Conservation (phyloP, 208 protist species). For the Spongospora subterranea region DNA sequence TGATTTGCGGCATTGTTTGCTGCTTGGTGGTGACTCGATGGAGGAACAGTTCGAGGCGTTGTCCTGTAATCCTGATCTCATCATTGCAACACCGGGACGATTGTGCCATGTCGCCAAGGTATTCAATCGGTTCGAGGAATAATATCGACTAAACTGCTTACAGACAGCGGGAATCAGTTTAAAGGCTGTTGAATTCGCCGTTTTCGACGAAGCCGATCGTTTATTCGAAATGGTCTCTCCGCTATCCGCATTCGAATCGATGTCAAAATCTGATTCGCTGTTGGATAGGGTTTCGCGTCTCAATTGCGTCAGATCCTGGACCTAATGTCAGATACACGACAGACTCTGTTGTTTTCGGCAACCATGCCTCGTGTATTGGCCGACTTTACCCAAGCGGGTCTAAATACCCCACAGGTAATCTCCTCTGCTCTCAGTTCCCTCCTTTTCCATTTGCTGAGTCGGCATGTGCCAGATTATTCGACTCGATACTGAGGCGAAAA, state of each 20-base stretch:
- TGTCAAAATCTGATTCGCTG: slow-evolving; percentile 86
- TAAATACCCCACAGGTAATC: slow-evolving; percentile 57
- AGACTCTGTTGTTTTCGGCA: slow-evolving; percentile 96
- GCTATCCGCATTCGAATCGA: slow-evolving; percentile 76
- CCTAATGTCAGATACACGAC: slow-evolving; percentile 87
- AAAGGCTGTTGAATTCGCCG: slow-evolving; percentile 81
- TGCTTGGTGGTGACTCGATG: slow-evolving; percentile 96
- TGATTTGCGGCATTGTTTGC: slow-evolving; percentile 83
- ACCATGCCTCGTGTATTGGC: slow-evolving; percentile 95
- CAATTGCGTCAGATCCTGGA: slow-evolving; percentile 94
- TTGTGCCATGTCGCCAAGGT: slow-evolving; percentile 74
- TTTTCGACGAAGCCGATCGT: slow-evolving; percentile 99
- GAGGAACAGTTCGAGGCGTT: slow-evolving; percentile 95
- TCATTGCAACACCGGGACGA: slow-evolving; percentile 98
- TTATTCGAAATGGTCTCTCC: slow-evolving; percentile 94
- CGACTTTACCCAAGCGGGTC: slow-evolving; percentile 87
- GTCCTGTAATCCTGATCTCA: slow-evolving; percentile 94
- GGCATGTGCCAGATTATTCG: slow-evolving; percentile 59
- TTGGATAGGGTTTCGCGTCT: slow-evolving; percentile 84
- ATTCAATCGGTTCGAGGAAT: neutral
- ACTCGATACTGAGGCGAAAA: slow-evolving; percentile 62
- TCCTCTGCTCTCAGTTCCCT: neutral
- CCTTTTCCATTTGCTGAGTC: no score
- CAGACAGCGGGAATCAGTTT: neutral
- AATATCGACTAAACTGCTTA: neutral